phyloP scores from a whole-genome alignment of 23 red algal genomes.

The Gracilaria caudata region DNA sequence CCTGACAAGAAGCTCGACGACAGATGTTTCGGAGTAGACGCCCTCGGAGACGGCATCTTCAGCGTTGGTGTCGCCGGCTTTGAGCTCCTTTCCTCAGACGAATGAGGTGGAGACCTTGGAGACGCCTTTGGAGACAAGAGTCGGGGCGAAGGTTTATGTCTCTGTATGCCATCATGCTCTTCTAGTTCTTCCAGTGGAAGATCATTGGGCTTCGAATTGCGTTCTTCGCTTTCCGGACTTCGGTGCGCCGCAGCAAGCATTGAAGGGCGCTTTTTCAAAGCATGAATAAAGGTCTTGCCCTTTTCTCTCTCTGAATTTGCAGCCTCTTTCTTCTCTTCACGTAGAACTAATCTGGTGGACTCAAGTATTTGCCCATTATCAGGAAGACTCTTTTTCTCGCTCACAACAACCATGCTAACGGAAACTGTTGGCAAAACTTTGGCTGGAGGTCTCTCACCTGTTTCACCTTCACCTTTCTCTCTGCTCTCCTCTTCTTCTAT shows the following conservation, averaged over 20 bases:
- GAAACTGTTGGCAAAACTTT: neutral
- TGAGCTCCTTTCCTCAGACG: neutral
- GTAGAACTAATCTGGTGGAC: constrained; percentile 28
- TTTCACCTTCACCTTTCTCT: neutral
- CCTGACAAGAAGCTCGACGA: constrained; percentile 1
- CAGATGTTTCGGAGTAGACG: neutral
- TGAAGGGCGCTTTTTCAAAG: constrained; percentile 21
- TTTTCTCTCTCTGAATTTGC: neutral
- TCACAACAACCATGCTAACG: constrained; percentile 70
- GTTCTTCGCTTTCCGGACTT: neutral
- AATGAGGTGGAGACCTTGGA: neutral
- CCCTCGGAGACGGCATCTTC: neutral
- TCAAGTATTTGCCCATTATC: constrained; percentile 68
- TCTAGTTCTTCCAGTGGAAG: neutral
- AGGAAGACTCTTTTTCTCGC: constrained; percentile 50
- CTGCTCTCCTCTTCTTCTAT: constrained; percentile 14
- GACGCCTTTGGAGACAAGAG: neutral
- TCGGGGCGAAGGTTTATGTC: neutral
- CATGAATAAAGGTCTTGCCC: neutral
- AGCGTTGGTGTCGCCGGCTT: neutral
- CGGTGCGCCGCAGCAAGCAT: neutral
- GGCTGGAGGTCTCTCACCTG: neutral
- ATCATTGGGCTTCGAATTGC: neutral
- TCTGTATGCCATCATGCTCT: neutral
- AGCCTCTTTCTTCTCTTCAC: constrained; percentile 6